A percentile compares a stretch with the other conserved stretches of the same genome.
These are phyloP conservation scores for Coccomyxa subellipsoidea DNA, from an alignment of 163 green algal species.

Conservation along the genomic window DNA sequence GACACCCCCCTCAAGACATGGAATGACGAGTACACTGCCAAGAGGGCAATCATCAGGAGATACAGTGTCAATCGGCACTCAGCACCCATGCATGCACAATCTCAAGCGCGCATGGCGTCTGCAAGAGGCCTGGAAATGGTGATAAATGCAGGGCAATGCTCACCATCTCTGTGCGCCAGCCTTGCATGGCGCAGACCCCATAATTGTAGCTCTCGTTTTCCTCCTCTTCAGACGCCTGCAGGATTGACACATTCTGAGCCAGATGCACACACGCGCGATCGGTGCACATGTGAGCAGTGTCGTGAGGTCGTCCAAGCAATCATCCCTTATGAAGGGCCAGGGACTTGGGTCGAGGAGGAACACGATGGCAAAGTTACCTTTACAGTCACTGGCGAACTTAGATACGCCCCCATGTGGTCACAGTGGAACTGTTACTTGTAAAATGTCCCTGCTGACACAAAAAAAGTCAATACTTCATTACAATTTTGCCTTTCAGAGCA, in stretches of 20 bases:
- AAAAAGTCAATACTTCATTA: no score
- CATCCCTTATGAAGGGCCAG: no score
- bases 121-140: background rate
- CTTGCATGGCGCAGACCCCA: slow-evolving; percentile 66
- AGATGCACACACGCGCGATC: no score
- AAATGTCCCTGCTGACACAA: no score
- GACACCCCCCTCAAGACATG: background rate
- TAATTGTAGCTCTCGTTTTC: slow-evolving; percentile 54
- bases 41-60: no score
- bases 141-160: background rate
- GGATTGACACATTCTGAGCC: no score
- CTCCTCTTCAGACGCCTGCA: slow-evolving; percentile 54
- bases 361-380: slow-evolving; percentile 41
- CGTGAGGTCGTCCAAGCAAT: no score
- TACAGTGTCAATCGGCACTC: no score
- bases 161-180: slow-evolving; percentile 69
- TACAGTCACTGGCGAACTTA: slow-evolving; percentile 48
- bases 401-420: slow-evolving; percentile 52
- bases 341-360: no score
- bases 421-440: background rate
- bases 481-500: no score
- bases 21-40: no score
- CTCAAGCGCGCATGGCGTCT: background rate
- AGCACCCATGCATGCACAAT: background rate
- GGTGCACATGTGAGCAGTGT: no score